Conservation (phyloP, 352 stramenopile species). For the Phytophthora litchii region DNA sequence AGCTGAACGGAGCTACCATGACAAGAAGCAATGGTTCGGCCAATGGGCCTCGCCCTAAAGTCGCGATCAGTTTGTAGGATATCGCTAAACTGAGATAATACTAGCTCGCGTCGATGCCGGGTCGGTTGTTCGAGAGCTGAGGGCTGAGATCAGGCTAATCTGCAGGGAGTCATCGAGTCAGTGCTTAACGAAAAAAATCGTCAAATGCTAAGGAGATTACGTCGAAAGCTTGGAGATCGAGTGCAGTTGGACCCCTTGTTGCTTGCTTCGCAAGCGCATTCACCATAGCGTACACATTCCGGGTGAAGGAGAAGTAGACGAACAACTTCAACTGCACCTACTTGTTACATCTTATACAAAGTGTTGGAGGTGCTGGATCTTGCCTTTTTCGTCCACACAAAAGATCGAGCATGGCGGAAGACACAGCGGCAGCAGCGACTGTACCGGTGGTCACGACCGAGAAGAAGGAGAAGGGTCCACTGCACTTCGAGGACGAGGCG, state of each 20-base stretch:
- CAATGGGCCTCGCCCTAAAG: conserved; percentile 24
- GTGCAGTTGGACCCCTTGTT: no score
- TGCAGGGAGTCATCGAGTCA: no score
- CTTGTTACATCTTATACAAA: conserved; percentile 2
- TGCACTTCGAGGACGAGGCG: conserved; percentile 57
- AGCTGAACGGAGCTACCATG: conserved; percentile 50
- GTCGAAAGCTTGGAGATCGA: no score
- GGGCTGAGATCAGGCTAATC: no score
- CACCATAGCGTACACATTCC: no score
- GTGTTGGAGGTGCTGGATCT: neutral
- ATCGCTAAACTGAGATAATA: neutral
- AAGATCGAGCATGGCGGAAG: conserved; percentile 24
- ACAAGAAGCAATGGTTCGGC: conserved; percentile 19
- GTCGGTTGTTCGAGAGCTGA: no score
- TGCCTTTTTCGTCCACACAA: conserved; percentile 4
- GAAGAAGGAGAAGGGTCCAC: conserved; percentile 24
- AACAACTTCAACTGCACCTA: no score
- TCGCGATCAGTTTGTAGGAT: conserved; percentile 34
- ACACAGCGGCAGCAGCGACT: neutral
- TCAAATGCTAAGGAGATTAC: no score
- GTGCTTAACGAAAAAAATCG: no score
- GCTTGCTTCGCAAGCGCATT: no score
- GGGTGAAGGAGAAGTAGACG: no score
- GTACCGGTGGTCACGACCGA: conserved; percentile 9
- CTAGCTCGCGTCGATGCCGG: neutral